Base-by-base conservation (phyloP, 164 flowering plant genomes). In the Piper longum region DNA sequence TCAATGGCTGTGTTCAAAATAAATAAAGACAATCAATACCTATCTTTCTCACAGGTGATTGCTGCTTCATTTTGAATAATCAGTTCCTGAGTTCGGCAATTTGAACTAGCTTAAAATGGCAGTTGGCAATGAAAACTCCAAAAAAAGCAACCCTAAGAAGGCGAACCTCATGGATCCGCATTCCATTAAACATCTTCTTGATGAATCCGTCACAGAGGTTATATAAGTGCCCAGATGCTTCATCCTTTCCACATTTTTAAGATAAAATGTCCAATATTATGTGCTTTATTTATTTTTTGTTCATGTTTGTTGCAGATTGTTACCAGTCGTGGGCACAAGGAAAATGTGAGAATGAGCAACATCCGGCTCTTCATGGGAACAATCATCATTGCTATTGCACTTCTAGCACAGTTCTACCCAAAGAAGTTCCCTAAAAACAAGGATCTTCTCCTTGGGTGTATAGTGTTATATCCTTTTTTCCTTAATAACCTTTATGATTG, bases 341-440 rank as follows among this genome's bases (percentile, higher is more conserved):
- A 93, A 73, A 83, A 93, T 70, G 85, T 83, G 77, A 82, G 81
- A 72, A 41, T 88, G 83, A 90, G 97, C 75, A 93, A 93, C 71
- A 51, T 84, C 0, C 79, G 79, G 62, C 71, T 88, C 80, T 64
- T 85, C 19, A 18, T 90, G 69, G 99, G 97, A 59, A 62, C 74
- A 4, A 63, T 83, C 43, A 82, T 90, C 61, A 87, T 93, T 2
- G 66, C 71, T 52, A 81, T 90, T 59, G 97, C 97, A 7, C 82
- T 93, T 4, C 70, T 85, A 3, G 97, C 97, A 54, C 97, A 90
- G 70, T 93, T 93, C 72, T 85, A 93, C 77, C 81, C 81, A 18
- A 90, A 88, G 87, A 90, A 90, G 71, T 90, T 90, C 74, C 97
- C 99, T 0, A 88, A 85, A 73, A 93, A 93, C 67, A 68, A 69